Conservation (phyloP, 1,284 basidiomycete species). For the Trametes hirsuta region DNA sequence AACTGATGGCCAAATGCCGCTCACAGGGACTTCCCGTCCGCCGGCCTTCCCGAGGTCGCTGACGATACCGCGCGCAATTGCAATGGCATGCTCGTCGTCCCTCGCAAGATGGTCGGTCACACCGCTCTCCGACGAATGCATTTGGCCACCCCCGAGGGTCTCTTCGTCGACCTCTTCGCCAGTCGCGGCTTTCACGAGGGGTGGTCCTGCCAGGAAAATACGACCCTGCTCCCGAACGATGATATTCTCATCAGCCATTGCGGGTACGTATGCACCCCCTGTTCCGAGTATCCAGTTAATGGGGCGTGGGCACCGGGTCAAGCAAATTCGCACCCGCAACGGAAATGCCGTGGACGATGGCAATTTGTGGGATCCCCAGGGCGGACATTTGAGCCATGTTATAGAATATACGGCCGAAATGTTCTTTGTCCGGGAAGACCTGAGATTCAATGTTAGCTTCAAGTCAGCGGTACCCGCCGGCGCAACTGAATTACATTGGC, state of each 20-base stretch:
- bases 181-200: conserved; percentile 93
- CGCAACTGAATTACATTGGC: conserved; percentile 63
- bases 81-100: conserved; percentile 88
- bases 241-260: conserved; percentile 96
- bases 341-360: conserved; percentile 92
- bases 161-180: conserved; percentile 95
- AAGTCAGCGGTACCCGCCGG: background rate
- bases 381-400: conserved; percentile 97
- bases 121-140: conserved; percentile 94
- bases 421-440: conserved; percentile 87
- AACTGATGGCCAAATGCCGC: conserved; percentile 22
- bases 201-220: conserved; percentile 96
- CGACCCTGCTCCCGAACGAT: conserved; percentile 93
- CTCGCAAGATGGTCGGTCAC: conserved; percentile 92
- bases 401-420: conserved; percentile 96
- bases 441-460: conserved; percentile 27
- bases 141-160: conserved; percentile 87
- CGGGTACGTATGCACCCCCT: conserved; percentile 91
- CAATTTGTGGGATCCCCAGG: conserved; percentile 88
- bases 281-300: conserved; percentile 24
- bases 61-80: conserved; percentile 82
- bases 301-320: background rate
- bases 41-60: conserved; percentile 76
- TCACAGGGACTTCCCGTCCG: conserved; percentile 50
- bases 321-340: conserved; percentile 63